Conservation (phyloP, 2,329 filamentous ascomycete genomes). For the Botrytis tulipae region DNA sequence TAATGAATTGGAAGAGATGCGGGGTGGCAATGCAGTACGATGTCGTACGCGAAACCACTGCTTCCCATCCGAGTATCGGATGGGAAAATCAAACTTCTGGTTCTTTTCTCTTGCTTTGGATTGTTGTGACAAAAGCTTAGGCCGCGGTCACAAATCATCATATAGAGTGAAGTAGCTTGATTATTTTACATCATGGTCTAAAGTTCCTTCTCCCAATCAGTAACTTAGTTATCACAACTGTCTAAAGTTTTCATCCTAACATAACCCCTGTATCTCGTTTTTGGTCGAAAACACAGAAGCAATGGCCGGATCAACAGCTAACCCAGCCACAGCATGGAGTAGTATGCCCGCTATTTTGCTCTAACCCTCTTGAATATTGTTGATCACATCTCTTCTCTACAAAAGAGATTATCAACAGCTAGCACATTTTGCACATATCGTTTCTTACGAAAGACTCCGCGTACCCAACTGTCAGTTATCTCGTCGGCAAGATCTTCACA, state of each 20-base stretch:
- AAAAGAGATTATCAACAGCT: neutral
- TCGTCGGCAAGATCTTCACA: neutral
- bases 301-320: neutral
- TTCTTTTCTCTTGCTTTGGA: neutral
- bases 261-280: neutral
- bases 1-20: neutral
- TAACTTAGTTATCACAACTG: neutral
- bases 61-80: neutral
- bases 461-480: constrained; percentile 8
- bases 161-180: neutral
- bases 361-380: neutral
- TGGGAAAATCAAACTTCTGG: neutral
- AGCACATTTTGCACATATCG: neutral
- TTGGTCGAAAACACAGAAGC: neutral
- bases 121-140: neutral
- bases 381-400: neutral
- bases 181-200: too few relatives aligned
- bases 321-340: neutral
- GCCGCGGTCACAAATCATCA: neutral
- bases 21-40: neutral
- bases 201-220: neutral
- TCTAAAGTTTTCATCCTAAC: neutral
- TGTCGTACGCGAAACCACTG: neutral
- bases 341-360: neutral
- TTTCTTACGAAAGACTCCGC: neutral